Percentiles rank a stretch among this genome's conserved stretches.
These are phyloP conservation scores for Azolla pinnata DNA, from an alignment of 75 land plant species.

Conservation along the genomic window DNA sequence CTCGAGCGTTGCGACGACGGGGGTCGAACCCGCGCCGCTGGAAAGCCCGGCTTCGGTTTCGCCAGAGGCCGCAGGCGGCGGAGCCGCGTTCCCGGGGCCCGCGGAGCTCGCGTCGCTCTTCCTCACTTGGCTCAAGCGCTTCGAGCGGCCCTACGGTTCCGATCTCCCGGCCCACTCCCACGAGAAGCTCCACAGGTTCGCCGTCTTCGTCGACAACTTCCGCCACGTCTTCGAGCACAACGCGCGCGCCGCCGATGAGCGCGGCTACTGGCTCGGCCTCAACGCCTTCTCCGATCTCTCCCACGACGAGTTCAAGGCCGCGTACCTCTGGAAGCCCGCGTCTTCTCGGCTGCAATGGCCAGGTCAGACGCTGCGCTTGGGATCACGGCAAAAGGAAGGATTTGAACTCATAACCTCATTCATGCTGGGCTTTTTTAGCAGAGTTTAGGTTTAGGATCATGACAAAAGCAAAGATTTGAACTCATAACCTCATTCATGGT, in stretches of 20 bases:
- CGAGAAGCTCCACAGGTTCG: conserved; percentile 36
- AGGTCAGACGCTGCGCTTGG: too few relatives aligned
- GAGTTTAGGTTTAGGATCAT: too few relatives aligned
- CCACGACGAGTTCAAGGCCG: conserved; percentile 44
- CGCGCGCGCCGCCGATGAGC: conserved; percentile 6
- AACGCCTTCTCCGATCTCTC: conserved; percentile 50
- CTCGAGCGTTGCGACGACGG: too few relatives aligned
- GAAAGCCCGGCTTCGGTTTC: too few relatives aligned
- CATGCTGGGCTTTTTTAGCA: too few relatives aligned
- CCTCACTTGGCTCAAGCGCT: not conserved
- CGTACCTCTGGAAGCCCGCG: conserved; percentile 18
- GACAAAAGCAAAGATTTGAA: too few relatives aligned
- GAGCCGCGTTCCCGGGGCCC: not conserved
- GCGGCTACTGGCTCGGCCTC: conserved; percentile 42
- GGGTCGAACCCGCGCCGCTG: too few relatives aligned
- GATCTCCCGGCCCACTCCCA: not conserved
- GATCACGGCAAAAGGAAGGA: too few relatives aligned
- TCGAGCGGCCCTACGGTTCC: not conserved
- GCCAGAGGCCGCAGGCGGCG: too few relatives aligned
- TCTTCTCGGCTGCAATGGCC: too few relatives aligned
- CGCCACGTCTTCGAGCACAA: conserved; percentile 39
- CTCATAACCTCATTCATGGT: too few relatives aligned
- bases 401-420: too few relatives aligned
- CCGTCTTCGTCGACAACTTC: conserved; percentile 52
- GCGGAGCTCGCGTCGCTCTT: conserved; percentile 1